Evolutionary conservation across 306 rosid species (phyloP), one percentile per base, ranked within the genome.

Genomic region (Sphenostylis stenocarpa): DNA sequence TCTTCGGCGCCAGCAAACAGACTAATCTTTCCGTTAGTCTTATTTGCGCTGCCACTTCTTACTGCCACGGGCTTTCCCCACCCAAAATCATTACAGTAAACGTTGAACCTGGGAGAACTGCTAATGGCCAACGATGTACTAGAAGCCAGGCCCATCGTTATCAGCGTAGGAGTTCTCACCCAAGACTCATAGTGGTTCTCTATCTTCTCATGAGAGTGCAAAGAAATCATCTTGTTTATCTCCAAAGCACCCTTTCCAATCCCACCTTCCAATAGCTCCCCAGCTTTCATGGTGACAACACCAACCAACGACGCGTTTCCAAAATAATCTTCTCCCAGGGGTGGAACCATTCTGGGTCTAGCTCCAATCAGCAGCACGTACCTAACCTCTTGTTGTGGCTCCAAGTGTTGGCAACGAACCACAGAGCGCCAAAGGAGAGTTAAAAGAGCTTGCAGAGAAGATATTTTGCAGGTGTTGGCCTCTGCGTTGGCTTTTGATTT

Each of bases 71-170:
- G 84, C 70, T 69, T 83, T 19, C 47, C 88, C 93, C 73, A 81
- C 20, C 73, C 88, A 12, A 88, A 88, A 36, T 88, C 86, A 69
- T 81, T 83, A 1, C 86, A 77, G 15, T 85, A 88, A 24, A 88
- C 65, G 48, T 83, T 15, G 24, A 88, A 85, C 75, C 86, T 12
- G 0, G 86, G 89, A 0, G 91, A 88, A 52, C 87, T 81, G 10
- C 86, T 64, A 0, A 61, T 72, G 24, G 0, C 52, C 52, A 87
- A 77, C 4, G 38, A 16, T 3, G 23, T 43, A 31, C 24, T 6
- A 5, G 1, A 0, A 3, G 41, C 0, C n/a, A 56, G 0, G 2
- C 1, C 0, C 0, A 1, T 0, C 5, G 0, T 1, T 6, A 8
- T 0, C 67, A 86, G 11, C 38, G 1, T 13, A 0, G 85, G 90